Evolutionary conservation across 192 early-diverging fungal genomes (phyloP).

Genomic region (Rhizoclosmatium globosum): DNA sequence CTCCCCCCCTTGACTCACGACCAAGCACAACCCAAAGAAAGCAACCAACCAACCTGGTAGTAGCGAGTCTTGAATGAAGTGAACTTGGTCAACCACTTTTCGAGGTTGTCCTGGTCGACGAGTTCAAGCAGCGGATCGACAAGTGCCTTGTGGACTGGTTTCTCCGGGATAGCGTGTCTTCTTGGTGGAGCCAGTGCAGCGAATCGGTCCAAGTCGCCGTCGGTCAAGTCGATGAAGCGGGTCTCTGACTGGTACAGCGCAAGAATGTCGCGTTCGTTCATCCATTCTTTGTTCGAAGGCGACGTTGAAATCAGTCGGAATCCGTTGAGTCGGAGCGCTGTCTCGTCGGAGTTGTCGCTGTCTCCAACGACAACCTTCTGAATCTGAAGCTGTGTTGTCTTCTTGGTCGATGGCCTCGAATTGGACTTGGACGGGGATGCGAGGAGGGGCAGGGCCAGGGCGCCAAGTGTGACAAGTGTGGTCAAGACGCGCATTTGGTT

Average conservation of each 20-base stretch:
- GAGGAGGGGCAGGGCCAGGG: background rate
- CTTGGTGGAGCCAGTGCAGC: conserved; percentile 1
- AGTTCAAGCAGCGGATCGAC: conserved; percentile 66
- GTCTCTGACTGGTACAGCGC: conserved; percentile 47
- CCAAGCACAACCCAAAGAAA: background rate
- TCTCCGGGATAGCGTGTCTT: conserved; percentile 55
- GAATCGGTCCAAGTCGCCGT: conserved; percentile 58
- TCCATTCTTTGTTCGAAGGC: conserved; percentile 29
- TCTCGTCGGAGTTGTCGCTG: background rate
- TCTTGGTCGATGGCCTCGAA: background rate
- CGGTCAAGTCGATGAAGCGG: conserved; percentile 91
- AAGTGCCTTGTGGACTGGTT: conserved; percentile 63
- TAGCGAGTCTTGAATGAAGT: conserved; percentile 90
- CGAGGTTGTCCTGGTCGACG: conserved; percentile 74
- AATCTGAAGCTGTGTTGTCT: background rate
- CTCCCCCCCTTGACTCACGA: conserved; percentile 51
- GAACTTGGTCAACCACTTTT: conserved; percentile 76
- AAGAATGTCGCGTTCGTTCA: conserved; percentile 8
- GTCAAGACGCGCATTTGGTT: background rate
- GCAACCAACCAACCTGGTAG: conserved; percentile 68
- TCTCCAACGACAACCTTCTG: background rate
- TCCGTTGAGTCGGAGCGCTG: background rate
- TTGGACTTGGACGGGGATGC: background rate
- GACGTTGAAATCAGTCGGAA: conserved; percentile 46
- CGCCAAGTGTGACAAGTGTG: background rate